Conservation (phyloP, 345 rosid species). For the Rhizophora apiculata region DNA sequence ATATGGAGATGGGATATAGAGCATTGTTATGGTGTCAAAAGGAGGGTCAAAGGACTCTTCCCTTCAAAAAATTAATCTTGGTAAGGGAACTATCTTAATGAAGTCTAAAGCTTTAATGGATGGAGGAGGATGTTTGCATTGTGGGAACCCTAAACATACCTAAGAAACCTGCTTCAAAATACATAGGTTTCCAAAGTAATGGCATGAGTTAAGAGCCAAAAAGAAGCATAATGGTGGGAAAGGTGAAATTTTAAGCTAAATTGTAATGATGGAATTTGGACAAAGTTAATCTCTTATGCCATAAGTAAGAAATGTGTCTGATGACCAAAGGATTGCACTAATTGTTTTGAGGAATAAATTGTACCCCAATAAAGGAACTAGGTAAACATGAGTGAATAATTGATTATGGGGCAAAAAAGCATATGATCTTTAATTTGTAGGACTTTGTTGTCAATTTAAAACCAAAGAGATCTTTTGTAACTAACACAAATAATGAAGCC, state of each 20-base stretch:
- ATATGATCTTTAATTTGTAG: not conserved
- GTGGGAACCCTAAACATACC: too few relatives aligned
- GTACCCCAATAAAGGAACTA: not conserved
- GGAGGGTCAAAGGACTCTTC: rapidly evolving
- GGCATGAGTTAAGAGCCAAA: not conserved
- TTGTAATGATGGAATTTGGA: not conserved
- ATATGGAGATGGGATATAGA: too few relatives aligned
- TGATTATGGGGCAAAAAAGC: too few relatives aligned
- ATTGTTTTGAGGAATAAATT: not conserved
- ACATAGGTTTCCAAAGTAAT: not conserved
- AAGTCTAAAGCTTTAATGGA: too few relatives aligned
- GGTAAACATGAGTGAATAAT: too few relatives aligned
- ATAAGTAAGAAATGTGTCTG: not conserved
- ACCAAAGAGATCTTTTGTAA: not conserved
- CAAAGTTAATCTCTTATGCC: not conserved
- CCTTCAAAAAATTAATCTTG: too few relatives aligned
- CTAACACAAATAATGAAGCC: not conserved
- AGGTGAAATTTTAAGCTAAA: not conserved
- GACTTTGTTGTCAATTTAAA: not conserved
- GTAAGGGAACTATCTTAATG: too few relatives aligned
- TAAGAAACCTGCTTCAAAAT: not conserved
- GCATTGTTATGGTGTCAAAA: too few relatives aligned
- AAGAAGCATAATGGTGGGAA: not conserved
- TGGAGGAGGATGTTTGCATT: too few relatives aligned
- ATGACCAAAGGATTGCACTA: not conserved